phyloP scores from a whole-genome alignment of 2,329 filamentous ascomycete genomes.

The Pestalotiopsis sp. region DNA sequence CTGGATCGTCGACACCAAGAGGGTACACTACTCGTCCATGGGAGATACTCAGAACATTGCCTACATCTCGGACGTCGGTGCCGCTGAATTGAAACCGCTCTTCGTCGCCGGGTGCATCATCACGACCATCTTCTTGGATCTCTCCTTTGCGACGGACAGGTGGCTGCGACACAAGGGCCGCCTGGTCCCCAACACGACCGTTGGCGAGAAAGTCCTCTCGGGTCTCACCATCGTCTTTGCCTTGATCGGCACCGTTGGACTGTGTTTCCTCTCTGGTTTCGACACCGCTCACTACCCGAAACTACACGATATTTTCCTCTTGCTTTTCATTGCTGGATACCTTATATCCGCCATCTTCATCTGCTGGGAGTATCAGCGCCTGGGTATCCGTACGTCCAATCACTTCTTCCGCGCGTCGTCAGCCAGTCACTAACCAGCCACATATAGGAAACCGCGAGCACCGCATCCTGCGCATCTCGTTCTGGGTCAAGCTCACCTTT shows the following conservation, averaged over 20 bases:
- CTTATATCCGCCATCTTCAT: slow-evolving; percentile 84
- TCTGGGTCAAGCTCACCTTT: slow-evolving; percentile 86
- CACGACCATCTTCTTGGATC: slow-evolving; percentile 79
- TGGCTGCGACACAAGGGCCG: slow-evolving; percentile 83
- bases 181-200: slow-evolving; percentile 71
- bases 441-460: slow-evolving; percentile 72
- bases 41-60: slow-evolving; percentile 60
- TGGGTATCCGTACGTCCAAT: slow-evolving; percentile 68
- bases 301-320: slow-evolving; percentile 76
- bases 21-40: slow-evolving; percentile 66
- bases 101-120: slow-evolving; percentile 74
- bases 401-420: neutral
- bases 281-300: slow-evolving; percentile 72
- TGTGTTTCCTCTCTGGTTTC: slow-evolving; percentile 85
- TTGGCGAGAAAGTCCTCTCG: slow-evolving; percentile 65
- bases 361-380: slow-evolving; percentile 85
- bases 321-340: slow-evolving; percentile 85
- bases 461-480: slow-evolving; percentile 73
- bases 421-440: neutral
- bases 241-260: slow-evolving; percentile 73
- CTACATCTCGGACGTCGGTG: slow-evolving; percentile 73
- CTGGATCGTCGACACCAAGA: slow-evolving; percentile 63
- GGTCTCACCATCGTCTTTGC: slow-evolving; percentile 68
- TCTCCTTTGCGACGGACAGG: slow-evolving; percentile 79
- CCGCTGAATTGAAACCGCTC: slow-evolving; percentile 68